A percentile compares a stretch with the other conserved stretches of the same genome.
phyloP scores from a whole-genome alignment of 2,329 filamentous ascomycete genomes.

The Aspergillaceae sp. region DNA sequence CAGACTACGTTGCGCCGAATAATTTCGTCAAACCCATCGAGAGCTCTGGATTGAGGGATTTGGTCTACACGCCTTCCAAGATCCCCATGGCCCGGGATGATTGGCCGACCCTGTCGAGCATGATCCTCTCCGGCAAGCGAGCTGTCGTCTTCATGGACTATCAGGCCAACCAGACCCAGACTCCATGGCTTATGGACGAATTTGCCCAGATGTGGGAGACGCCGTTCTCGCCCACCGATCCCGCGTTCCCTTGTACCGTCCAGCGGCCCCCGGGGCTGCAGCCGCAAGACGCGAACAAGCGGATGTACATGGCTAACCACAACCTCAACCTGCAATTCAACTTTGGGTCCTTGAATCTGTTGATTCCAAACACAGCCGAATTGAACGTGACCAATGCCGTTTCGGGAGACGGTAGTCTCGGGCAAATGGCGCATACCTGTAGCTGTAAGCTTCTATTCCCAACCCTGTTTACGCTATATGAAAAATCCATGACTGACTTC shows the following conservation, averaged over 20 bases:
- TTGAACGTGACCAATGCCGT: conserved; percentile 65
- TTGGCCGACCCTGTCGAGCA: conserved; percentile 74
- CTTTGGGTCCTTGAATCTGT: conserved; percentile 53
- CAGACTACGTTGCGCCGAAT: conserved; percentile 58
- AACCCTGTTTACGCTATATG: background rate
- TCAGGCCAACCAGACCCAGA: conserved; percentile 64
- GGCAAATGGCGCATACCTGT: conserved; percentile 56
- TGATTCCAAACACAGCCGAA: conserved; percentile 63
- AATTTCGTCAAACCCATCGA: conserved; percentile 62
- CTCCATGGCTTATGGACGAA: conserved; percentile 79
- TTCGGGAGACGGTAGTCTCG: conserved; percentile 58
- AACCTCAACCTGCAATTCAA: conserved; percentile 75
- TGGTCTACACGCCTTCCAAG: conserved; percentile 63
- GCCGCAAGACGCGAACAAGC: conserved; percentile 45
- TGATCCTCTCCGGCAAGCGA: conserved; percentile 63
- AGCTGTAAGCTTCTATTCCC: conserved; percentile 27
- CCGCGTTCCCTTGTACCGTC: conserved; percentile 65
- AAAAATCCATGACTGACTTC: background rate
- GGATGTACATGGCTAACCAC: conserved; percentile 80
- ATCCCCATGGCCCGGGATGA: conserved; percentile 62
- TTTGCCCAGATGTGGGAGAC: conserved; percentile 89
- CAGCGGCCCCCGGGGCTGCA: conserved; percentile 65
- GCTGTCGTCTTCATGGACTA: conserved; percentile 81
- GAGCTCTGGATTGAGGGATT: conserved; percentile 61
- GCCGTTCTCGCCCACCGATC: conserved; percentile 64